Conservation (phyloP, 2,329 filamentous ascomycete genomes). For the Cytospora leucostoma region DNA sequence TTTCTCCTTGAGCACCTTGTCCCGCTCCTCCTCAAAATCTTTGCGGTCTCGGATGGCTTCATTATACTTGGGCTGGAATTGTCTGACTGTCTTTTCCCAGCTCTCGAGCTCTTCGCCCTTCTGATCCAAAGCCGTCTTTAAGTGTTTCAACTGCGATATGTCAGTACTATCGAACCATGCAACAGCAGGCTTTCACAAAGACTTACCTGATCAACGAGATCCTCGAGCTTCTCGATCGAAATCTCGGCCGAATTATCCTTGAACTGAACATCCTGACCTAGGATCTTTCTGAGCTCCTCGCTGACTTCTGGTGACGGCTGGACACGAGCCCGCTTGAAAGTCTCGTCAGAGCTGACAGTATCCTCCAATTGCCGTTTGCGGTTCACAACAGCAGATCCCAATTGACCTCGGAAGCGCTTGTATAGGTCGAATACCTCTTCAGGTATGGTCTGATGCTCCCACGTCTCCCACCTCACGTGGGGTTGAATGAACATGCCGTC, state of each 20-base stretch:
- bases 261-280: conserved; percentile 31
- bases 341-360: conserved; percentile 34
- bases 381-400: conserved; percentile 26
- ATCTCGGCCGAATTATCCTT: conserved; percentile 30
- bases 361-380: conserved; percentile 53
- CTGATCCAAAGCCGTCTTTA: conserved; percentile 41
- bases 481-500: conserved; percentile 22
- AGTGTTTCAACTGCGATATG: conserved; percentile 38
- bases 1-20: conserved; percentile 40
- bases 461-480: conserved; percentile 34
- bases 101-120: conserved; percentile 44
- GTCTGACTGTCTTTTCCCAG: conserved; percentile 45
- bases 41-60: conserved; percentile 54
- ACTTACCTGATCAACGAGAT: conserved; percentile 42
- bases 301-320: conserved; percentile 33
- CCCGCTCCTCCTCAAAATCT: conserved; percentile 48
- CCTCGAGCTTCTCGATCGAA: conserved; percentile 39
- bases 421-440: conserved; percentile 51
- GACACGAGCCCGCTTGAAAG: conserved; percentile 37
- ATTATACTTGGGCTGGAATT: conserved; percentile 50
- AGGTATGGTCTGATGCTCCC: conserved; percentile 51
- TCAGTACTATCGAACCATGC: conserved; percentile 16
- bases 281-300: conserved; percentile 37
- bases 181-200: neutral
- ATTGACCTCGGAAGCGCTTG: conserved; percentile 42